These are phyloP conservation scores for Agrocybe praecox DNA, from an alignment of 768 basidiomycete species.

Conservation along the genomic window DNA sequence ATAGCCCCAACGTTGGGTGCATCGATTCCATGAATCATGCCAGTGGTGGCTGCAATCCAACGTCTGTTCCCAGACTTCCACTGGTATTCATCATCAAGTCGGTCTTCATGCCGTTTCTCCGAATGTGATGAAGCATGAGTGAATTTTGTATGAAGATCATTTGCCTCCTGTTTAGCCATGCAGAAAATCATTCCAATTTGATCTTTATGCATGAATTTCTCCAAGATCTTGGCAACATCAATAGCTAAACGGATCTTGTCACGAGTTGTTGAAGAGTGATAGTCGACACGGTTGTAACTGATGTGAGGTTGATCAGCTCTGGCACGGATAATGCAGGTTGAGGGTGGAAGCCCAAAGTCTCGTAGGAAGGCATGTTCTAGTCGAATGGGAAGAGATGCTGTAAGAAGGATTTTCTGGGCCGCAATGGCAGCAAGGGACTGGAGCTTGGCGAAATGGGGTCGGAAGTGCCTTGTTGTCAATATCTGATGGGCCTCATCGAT, in stretches of 20 bases:
- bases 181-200: constrained; percentile 21
- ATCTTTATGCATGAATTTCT: background rate
- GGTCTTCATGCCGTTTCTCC: background rate
- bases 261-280: background rate
- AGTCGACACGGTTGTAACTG: constrained; percentile 10
- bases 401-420: constrained; percentile 18
- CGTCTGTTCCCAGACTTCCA: constrained; percentile 5
- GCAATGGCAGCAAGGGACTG: background rate
- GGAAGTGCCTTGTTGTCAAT: background rate
- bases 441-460: constrained; percentile 3
- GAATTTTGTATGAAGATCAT: background rate
- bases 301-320: constrained; percentile 14
- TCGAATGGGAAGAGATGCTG: constrained; percentile 18
- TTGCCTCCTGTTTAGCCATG: background rate
- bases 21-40: constrained; percentile 23
- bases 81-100: constrained; percentile 2
- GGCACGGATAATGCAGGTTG: constrained; percentile 10
- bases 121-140: constrained; percentile 6
- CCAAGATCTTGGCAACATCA: background rate
- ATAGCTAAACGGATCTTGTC: background rate
- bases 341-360: background rate
- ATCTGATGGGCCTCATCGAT: constrained; percentile 23
- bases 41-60: constrained; percentile 25
- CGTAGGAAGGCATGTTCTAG: constrained; percentile 2
- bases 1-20: constrained; percentile 13